Percentiles rank a stretch among this genome's conserved stretches.
phyloP scores from a whole-genome alignment of 257 asterid genomes.

The Knoxia roxburghii region DNA sequence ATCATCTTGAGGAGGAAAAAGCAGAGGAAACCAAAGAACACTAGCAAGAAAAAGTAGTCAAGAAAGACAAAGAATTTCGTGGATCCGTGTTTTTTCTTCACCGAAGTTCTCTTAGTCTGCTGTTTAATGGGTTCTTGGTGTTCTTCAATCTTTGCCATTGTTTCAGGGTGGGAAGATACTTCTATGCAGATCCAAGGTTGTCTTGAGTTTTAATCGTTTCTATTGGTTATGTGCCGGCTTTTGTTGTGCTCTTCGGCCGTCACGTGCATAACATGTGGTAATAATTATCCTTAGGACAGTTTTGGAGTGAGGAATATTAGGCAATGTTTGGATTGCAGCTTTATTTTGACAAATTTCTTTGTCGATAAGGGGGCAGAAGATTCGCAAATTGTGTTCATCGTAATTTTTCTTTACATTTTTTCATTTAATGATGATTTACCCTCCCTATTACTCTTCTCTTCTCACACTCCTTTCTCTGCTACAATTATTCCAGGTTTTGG shows the following conservation, averaged over 20 bases:
- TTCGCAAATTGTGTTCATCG: too few relatives aligned
- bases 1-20: constrained; percentile 51
- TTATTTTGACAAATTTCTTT: too few relatives aligned
- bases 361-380: too few relatives aligned
- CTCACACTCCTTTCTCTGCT: too few relatives aligned
- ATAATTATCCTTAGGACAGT: too few relatives aligned
- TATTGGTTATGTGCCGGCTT: neutral
- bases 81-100: constrained; percentile 36
- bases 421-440: too few relatives aligned
- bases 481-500: too few relatives aligned
- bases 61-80: constrained; percentile 26
- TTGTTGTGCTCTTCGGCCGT: neutral
- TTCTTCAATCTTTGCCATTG: constrained; percentile 43
- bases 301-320: too few relatives aligned
- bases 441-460: too few relatives aligned
- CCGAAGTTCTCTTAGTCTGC: constrained; percentile 28
- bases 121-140: constrained; percentile 28
- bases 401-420: too few relatives aligned
- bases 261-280: neutral
- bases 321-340: too few relatives aligned
- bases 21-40: constrained; percentile 61
- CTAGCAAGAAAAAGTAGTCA: constrained; percentile 48
- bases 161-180: neutral
- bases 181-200: neutral
- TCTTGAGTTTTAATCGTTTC: neutral